Evolutionary conservation across 2,329 filamentous ascomycete species (phyloP).

Genomic region (Neonectria hederae): DNA sequence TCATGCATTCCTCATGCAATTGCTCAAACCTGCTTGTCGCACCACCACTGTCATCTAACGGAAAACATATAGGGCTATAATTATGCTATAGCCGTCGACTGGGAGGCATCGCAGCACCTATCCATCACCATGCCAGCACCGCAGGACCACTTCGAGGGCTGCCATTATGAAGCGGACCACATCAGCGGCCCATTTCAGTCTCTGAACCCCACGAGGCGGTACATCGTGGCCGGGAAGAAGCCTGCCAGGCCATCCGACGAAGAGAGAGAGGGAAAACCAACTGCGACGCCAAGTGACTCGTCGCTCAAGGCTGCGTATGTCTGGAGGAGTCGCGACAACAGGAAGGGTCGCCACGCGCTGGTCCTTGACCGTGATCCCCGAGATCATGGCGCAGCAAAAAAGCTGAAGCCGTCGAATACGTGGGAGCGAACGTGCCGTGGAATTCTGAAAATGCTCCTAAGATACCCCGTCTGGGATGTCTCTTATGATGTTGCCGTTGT

Average conservation of each 20-base stretch:
- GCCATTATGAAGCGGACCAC: constrained; percentile 25
- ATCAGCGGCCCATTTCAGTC: constrained; percentile 16
- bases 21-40: background rate
- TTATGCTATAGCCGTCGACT: background rate
- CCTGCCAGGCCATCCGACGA: background rate
- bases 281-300: background rate
- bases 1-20: constrained; percentile 9
- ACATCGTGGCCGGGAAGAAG: constrained; percentile 15
- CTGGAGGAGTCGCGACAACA: constrained; percentile 55
- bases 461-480: constrained; percentile 54
- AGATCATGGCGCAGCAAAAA: constrained; percentile 26
- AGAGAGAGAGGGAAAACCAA: constrained; percentile 37
- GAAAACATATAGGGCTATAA: background rate
- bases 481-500: constrained; percentile 53
- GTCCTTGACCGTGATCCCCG: constrained; percentile 33
- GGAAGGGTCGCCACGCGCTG: constrained; percentile 52
- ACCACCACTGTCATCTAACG: background rate
- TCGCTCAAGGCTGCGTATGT: constrained; percentile 45
- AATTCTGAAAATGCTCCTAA: constrained; percentile 48
- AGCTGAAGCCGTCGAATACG: constrained; percentile 38
- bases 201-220: constrained; percentile 24
- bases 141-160: constrained; percentile 19
- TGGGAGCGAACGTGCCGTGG: constrained; percentile 43
- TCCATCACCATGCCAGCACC: background rate
- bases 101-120: background rate